Base-by-base conservation (phyloP, 2,329 filamentous ascomycete genomes). In the Exophiala viscosa region DNA sequence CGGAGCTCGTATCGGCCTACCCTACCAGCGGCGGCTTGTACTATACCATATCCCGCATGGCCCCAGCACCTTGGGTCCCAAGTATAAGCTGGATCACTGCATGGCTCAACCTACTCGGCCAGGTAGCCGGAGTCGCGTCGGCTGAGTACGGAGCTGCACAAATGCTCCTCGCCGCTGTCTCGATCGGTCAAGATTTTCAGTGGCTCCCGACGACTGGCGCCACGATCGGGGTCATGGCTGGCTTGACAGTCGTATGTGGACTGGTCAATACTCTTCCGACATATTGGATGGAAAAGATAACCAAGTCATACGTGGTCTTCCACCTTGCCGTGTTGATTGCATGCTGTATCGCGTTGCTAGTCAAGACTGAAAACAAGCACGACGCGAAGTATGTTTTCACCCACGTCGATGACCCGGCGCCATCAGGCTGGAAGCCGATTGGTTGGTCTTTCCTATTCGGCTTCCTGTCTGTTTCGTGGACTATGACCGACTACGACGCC, bases 401-500 rank as follows among this genome's bases (percentile, higher is more conserved):
- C 7, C 61, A 81, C 45, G 71, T 81, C 46, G 70, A 76, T 40
- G 70, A 76, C 2, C 66, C 65, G 17, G 79, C 20, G 20, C 20
- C 20, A 23, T 23, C 75, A 0, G 80, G 80, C 35, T 83, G 80
- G 80, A 69, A 61, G 0, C 79, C 79, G 0, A 66, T 72, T 2
- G 79, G 79, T 17, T 82, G 77, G 64, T 77, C 76, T 2, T 82
- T 80, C 63, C 62, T 82, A 13, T 82, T 83, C 54, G 80, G 80
- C n/a, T 82, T 81, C 62, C 67, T 83, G 20, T 79, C 76, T 1
- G 80, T 81, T 34, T 75, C 75, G 15, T 83, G 80, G 80, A 82
- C 78, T 48, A 82, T 83, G 79, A 82, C 78, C 3, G 75, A 78
- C 60, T 79, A 78, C 62, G 77, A 69, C 42, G 72, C 72, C 6